A percentile compares a stretch with the other conserved stretches of the same genome.
Evolutionary conservation across 2,329 filamentous ascomycete species (phyloP).

Genomic region (Stagonosporopsis vannaccii): DNA sequence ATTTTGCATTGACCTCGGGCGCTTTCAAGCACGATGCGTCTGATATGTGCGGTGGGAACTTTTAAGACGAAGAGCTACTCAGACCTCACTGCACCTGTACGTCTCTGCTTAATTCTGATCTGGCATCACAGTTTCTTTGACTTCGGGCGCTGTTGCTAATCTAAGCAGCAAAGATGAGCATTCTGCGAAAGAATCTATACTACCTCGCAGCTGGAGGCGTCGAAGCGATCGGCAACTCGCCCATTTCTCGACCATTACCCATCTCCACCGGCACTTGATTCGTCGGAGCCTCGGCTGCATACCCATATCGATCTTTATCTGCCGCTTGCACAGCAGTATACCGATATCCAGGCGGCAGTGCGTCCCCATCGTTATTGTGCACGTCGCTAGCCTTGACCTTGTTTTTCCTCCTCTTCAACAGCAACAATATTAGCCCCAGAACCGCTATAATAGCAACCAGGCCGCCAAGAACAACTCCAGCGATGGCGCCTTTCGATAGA

Average conservation of each 20-base stretch:
- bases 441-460: conserved; percentile 23
- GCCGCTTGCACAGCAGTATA: neutral
- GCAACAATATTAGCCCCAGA: conserved; percentile 23
- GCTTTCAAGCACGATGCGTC: too few species aligned
- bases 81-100: neutral
- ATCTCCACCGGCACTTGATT: neutral
- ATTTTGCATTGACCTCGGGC: too few species aligned
- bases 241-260: neutral
- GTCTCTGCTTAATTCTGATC: neutral
- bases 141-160: neutral
- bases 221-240: conserved; percentile 1
- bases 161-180: neutral
- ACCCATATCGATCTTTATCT: neutral
- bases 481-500: conserved; percentile 26
- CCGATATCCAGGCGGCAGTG: neutral
- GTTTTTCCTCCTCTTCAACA: conserved; percentile 24
- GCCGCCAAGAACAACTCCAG: conserved; percentile 27
- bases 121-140: neutral
- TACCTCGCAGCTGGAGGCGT: neutral
- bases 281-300: conserved; percentile 2
- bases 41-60: neutral
- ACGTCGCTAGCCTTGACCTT: conserved; percentile 2
- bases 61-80: neutral
- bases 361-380: neutral
- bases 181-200: neutral